Percentiles rank a stretch among this genome's conserved stretches.
Conservation (phyloP, 1,284 basidiomycete genomes). For the Polyporus tsugae region DNA sequence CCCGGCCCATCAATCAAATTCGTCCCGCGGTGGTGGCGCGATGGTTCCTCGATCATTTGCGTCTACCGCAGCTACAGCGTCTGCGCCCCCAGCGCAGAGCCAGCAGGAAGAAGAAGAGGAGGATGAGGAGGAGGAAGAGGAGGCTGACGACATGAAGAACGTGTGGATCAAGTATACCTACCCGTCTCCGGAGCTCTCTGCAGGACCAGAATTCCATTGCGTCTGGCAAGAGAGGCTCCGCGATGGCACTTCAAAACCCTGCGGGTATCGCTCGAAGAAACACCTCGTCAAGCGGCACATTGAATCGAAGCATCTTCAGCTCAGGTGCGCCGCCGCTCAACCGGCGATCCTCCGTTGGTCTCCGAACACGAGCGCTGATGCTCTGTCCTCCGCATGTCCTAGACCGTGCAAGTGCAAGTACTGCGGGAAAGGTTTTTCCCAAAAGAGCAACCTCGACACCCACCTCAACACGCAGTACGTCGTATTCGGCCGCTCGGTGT, state of each 20-base stretch:
- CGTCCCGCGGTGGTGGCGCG: conserved; percentile 15
- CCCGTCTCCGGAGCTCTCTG: conserved; percentile 25
- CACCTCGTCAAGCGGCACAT: conserved; percentile 76
- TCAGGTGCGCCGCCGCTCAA: conserved; percentile 53
- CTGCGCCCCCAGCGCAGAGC: background rate
- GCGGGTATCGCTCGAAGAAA: conserved; percentile 65
- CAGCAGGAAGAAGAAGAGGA: conserved; percentile 12
- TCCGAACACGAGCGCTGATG: conserved; percentile 20
- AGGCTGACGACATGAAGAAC: conserved; percentile 16
- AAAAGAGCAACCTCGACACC: conserved; percentile 67
- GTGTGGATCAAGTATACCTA: conserved; percentile 36
- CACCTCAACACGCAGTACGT: conserved; percentile 70
- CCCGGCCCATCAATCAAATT: conserved; percentile 27
- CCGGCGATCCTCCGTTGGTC: background rate
- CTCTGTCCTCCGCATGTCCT: conserved; percentile 17
- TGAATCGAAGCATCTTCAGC: conserved; percentile 66
- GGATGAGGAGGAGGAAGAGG: conserved; percentile 12
- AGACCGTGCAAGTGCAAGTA: conserved; percentile 64
- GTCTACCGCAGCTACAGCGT: conserved; percentile 16
- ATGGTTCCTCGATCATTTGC: conserved; percentile 24
- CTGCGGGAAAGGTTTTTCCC: conserved; percentile 63
- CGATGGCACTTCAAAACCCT: conserved; percentile 36
- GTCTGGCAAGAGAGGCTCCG: conserved; percentile 35
- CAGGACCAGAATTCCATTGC: conserved; percentile 37
- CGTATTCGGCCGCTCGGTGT: conserved; percentile 5